Base-by-base conservation (phyloP, 257 asterid genomes). In the Hygrophila difformis region DNA sequence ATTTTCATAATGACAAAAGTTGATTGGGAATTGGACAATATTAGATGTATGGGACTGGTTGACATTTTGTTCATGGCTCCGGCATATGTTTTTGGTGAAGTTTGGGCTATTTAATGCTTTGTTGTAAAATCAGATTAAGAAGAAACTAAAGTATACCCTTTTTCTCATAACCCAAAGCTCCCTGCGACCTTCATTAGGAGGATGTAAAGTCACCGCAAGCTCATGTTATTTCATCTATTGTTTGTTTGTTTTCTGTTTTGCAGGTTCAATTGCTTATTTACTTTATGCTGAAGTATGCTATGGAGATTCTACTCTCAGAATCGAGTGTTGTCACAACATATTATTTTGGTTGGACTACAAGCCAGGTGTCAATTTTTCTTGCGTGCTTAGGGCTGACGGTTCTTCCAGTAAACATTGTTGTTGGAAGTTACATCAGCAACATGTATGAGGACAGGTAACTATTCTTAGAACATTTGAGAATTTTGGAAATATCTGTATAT, bases 391-490 rank as follows among this genome's bases (percentile, higher is more conserved):
- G 47, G 12, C 10, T 41, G 21, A 41, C 47, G 12, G 47, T 41
- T 41, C 47, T 41, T 8, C 47, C 47, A 10, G 47, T 41, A 18
- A 41, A 41, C 47, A 2, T 41, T 2, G 19, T 41, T 16, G 47
- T 41, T 20, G 47, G 47, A 16, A 41, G 47, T 16, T 41, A 41
- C 22, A 15, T 41, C 5, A 41, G 47, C 47, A 41, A 41, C 17
- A 41, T 41, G 47, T 41, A 41, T 16, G 47, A 41, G 47, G 47
- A 41, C 21, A 41, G 47, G 47, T 41, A 41, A 9, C 12, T 39
- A 13, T 7, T 39, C 5, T 39, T 14, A 7, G 2, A 33, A 33
- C 6, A 33, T 9, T 12, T 12, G 10, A 33, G 37, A 9, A 9
- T 26, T n/a, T 5, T 26, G 31, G 31, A 26, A 26, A 26, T 26